Evolutionary conservation across 768 basidiomycete genomes (phyloP), one percentile per base, ranked within the genome.

Genomic region (Austroboletus festivus): DNA sequence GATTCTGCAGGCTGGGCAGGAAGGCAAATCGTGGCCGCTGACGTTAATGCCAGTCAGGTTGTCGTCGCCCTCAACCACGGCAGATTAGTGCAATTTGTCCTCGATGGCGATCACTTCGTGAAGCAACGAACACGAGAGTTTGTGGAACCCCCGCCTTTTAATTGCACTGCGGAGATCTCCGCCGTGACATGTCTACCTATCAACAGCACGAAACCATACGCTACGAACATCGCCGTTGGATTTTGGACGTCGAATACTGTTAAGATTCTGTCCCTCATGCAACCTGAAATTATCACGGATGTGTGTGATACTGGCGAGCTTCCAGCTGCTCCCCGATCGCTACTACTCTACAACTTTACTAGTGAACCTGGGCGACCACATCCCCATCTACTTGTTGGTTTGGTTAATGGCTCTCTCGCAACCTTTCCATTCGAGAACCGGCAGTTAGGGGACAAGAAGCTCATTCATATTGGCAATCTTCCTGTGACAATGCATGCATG

Each of bases 171-270:
- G 33, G 86, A 92, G 57, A 79, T 93, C 44, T 86, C 89, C 10
- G 78, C 85, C 0, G 68, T 93, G 28, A 83, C 85, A 0, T 81
- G 89, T 54, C 61, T 72, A 3, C 82, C 85, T 0, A 58, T 81
- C 16, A 77, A 85, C 54, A 58, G 70, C 1, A 54, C 62, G 10
- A 75, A 75, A 53, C 60, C 66, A 26, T 82, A 72, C 46, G 65
- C 86, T 1, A 65, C 65, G 10, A 55, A 76, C 44, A 65, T 86
- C 22, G 79, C 77, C 0, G 81, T 86, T n/a, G 80, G 83, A 0
- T 88, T 88, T 56, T 95, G 93, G 91, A 77, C 76, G 19, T 77
- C 78, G 3, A 85, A 85, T 55, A 57, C 65, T 8, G 74, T 93
- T 34, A 75, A 82, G 56, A 67, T 93, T 28, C 70, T 88, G 45